Base-by-base conservation (phyloP, 148 eudicot species). In the Vaccinium darrowii region DNA sequence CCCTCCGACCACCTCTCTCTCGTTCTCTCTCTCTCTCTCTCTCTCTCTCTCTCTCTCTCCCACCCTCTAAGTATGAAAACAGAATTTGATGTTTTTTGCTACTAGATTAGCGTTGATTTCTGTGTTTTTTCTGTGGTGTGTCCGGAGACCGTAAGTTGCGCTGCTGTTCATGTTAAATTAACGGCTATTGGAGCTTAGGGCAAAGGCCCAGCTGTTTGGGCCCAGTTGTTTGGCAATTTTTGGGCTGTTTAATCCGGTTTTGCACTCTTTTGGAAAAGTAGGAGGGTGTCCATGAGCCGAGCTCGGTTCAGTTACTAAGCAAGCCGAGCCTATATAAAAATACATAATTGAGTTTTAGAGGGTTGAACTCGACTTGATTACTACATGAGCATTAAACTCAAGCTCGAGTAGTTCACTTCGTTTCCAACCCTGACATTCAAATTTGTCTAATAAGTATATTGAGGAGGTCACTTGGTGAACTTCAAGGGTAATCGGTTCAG, bases 161-260 rank as follows among this genome's bases (percentile, higher is more conserved):
- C 74, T 27, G 36, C 16, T 13, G 74, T 69, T 69, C 74, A 69
- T 69, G 74, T 30, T 27, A 69, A 69, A 69, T 69, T 69, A 69
- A 69, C 74, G 74, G 74, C 74, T 69, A 69, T 69, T 69, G 39
- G 74, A 69, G 74, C 39, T 69, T 69, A 69, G 74, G 74, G 43
- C 18, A 30, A 27, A 27, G 71, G 74, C 74, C 74, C 74, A 27
- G 43, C 4, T 4, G 43, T 27, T 27, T 27, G 36, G 74, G 74
- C 39, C 39, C 13, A 16, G 27, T 18, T 65, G 14, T 19, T 9
- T 9, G 2, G 7, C 67, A 5, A 5, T 23, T 65, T 23, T 23
- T 23, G 71, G 71, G 30, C 71, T 9, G 3, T 11, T 69, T 65
- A 30, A 30, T 36, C 18, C 39, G 74, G 39, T 8, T 39, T 30